Evolutionary conservation across 2,329 filamentous ascomycete species (phyloP).

Genomic region (Cercospora sp.): DNA sequence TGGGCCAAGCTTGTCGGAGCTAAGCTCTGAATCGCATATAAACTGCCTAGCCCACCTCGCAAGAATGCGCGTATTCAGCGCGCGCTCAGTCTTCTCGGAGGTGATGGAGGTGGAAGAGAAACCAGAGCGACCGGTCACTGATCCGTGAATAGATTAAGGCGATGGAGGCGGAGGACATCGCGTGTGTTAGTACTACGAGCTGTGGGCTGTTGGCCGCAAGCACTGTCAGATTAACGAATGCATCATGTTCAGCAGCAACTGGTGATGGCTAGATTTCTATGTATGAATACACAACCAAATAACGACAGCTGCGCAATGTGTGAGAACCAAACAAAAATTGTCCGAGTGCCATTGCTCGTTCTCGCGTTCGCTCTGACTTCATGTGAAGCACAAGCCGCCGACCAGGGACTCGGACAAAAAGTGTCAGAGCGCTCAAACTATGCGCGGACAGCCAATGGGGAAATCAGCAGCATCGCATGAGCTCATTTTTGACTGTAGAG

Average conservation of each 20-base stretch:
- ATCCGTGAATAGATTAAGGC: conserved; percentile 9
- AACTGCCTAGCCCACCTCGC: conserved; percentile 11
- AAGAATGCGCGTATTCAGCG: conserved; percentile 24
- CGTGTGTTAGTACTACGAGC: conserved; percentile 19
- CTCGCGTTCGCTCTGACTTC: background rate
- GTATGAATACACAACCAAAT: conserved; percentile 14
- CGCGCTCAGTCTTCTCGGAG: conserved; percentile 32
- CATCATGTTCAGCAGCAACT: background rate
- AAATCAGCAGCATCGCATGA: background rate
- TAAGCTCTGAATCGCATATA: conserved; percentile 68
- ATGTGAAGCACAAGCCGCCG: background rate
- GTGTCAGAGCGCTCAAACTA: background rate
- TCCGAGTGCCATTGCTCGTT: background rate
- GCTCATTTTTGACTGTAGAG: background rate
- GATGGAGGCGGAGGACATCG: conserved; percentile 11
- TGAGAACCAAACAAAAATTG: background rate
- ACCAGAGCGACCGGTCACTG: conserved; percentile 13
- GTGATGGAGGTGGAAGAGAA: conserved; percentile 33
- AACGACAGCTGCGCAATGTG: conserved; percentile 13
- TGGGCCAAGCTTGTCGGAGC: conserved; percentile 91
- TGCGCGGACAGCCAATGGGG: conserved; percentile 5
- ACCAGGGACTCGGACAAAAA: background rate
- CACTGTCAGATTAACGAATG: conserved; percentile 13
- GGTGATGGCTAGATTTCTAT: conserved; percentile 20
- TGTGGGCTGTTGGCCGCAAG: conserved; percentile 18